These are phyloP conservation scores for Entomophthora muscae DNA, from an alignment of 371 early-diverging fungal species.

Conservation along the genomic window DNA sequence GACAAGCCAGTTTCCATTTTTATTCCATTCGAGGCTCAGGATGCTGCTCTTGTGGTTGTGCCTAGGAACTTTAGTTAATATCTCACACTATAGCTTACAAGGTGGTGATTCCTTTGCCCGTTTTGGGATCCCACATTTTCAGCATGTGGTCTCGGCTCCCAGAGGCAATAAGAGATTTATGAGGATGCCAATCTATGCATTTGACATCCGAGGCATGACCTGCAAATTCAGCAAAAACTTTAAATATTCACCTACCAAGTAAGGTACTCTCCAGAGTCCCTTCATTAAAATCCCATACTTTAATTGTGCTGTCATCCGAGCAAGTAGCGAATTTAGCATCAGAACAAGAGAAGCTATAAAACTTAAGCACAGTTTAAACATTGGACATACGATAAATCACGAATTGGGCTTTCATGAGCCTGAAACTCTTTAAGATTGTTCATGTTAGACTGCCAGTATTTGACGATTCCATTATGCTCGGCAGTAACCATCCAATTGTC, in stretches of 20 bases:
- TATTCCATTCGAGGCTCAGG: conserved; percentile 82
- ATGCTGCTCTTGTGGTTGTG: conserved; percentile 98
- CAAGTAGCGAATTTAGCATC: conserved; percentile 96
- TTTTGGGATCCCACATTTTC: conserved; percentile 98
- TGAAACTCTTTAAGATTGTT: conserved; percentile 89
- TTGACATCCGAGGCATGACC: conserved; percentile 99
- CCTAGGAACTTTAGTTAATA: conserved; percentile 18
- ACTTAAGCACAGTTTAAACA: background rate
- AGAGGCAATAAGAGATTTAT: conserved; percentile 87
- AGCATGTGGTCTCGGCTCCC: conserved; percentile 97
- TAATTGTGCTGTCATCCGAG: conserved; percentile 94
- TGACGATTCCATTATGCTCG: conserved; percentile 91
- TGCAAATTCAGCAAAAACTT: background rate
- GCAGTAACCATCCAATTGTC: conserved; percentile 94
- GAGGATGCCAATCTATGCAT: conserved; percentile 97
- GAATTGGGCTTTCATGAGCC: conserved; percentile 86
- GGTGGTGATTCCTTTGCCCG: conserved; percentile 74
- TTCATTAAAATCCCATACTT: conserved; percentile 92
- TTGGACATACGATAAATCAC: conserved; percentile 57
- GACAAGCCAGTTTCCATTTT: conserved; percentile 93
- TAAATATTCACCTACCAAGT: conserved; percentile 16
- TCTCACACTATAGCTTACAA: conserved; percentile 31
- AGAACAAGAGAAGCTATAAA: conserved; percentile 54
- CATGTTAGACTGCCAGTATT: conserved; percentile 99
- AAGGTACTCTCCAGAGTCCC: conserved; percentile 71